Evolutionary conservation across 2,329 filamentous ascomycete species (phyloP), one percentile per base, ranked within the genome.

Genomic region (Alternaria sp.): DNA sequence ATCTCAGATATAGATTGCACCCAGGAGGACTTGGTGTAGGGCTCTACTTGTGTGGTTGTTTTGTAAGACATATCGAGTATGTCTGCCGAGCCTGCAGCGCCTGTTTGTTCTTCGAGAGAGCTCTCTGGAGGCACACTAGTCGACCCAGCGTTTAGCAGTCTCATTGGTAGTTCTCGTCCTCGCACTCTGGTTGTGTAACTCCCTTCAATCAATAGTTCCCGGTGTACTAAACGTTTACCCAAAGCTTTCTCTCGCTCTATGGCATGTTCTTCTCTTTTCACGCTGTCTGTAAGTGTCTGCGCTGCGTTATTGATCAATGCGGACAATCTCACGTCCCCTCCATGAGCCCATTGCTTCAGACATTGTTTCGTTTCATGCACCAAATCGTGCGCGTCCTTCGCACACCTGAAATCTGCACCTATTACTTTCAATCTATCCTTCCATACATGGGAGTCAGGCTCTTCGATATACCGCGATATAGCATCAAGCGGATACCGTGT

Each of bases 201-300:
- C 4, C 53, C 49, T 18, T 60, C 43, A 20, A 60, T 54, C 36
- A 63, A 48, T 8, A 60, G 26, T 7, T 18, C 28, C 11, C 46
- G 6, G 16, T 34, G 8, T 16, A 28, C 20, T 14, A 14, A 44
- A 12, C 32, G 18, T 5, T 34, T 24, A 22, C 24, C 44, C 22
- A 63, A 20, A 8, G 28, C 22, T 4, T 58, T 24, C 34, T 63
- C 61, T 16, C 41, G 49, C 18, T 55, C 20, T 14, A 43, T 36
- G 26, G 57, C 61, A 20, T 36, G 49, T 24, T 46, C 9, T 28
- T 63, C 57, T 30, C 57, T 63, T 42, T 56, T 53, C 8, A 66
- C 43, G 44, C 58, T 64, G 32, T 64, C 63, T 4, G 63, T 63
- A 34, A 65, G 44, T 14, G 63, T 65, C 41, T 65, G 63, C 12